Base-by-base conservation (phyloP, 108 stramenopile genomes). In the Nitzschia palea region DNA sequence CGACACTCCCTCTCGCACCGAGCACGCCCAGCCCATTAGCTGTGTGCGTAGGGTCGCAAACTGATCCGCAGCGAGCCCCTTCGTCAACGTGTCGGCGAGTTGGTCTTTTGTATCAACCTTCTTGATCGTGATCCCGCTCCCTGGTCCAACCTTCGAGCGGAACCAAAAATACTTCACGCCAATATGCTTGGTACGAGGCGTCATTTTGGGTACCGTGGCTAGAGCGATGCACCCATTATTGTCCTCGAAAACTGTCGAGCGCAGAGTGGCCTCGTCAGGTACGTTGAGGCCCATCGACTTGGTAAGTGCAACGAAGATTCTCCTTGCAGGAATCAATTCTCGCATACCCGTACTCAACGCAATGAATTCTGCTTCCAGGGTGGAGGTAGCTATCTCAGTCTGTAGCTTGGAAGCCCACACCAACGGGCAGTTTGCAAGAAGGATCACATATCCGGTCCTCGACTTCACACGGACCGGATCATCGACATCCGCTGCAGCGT, bases 321-420 rank as follows among this genome's bases (percentile, higher is more conserved):
- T 35, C 4, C 68, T 61, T 12, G 71, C 36, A 10, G 64, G 70
- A 22, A 77, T 42, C 12, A 65, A 30, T 26, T 70, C 63, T 31
- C 65, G 30, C 36, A 65, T 18, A 1, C 70, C 63, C 17, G 43
- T 31, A 0, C 68, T 70, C 1, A 62, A 48, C 4, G 73, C 53
- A n/a, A 68, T 48, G 35, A 59, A 68, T 36, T 80, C 80, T 20
- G 70, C 65, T 42, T 80, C 75, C 71, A 71, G 73, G 0, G 82
- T 83, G 4, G 62, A 68, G 9, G 68, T 14, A 12, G 78, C 69
- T 22, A 78, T 79, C 12, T 73, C 52, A 0, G 1, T 53, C 60
- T 72, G 14, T 62, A 65, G 12, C 64, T 76, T 48, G 61, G 29
- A 33, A 35, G 30, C 51, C 80, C 80, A 80, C 4, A 62, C 17